phyloP scores from a whole-genome alignment of 805 yeast genomes.

The Nakazawaea peltata region DNA sequence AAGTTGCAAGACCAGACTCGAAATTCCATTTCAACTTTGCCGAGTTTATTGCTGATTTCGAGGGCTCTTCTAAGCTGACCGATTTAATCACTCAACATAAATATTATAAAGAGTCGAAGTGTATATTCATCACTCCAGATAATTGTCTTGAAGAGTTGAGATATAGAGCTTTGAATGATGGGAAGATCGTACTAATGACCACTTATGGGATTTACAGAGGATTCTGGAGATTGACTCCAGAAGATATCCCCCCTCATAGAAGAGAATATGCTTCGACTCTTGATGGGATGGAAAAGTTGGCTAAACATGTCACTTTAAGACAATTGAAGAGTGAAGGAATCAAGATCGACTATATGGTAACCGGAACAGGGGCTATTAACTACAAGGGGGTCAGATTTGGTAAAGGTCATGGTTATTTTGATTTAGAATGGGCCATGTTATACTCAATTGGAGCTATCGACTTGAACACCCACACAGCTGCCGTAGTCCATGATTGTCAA shows the following conservation, averaged over 20 bases:
- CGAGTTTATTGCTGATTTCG: constrained; percentile 24
- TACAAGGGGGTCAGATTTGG: constrained; percentile 22
- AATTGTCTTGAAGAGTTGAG: constrained; percentile 22
- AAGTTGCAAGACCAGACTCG: constrained; percentile 24
- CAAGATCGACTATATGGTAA: constrained; percentile 19
- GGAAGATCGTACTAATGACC: constrained; percentile 20
- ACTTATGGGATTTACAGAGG: constrained; percentile 23
- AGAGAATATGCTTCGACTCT: constrained; percentile 20
- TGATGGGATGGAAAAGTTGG: constrained; percentile 23
- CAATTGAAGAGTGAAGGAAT: constrained; percentile 13
- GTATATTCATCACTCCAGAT: constrained; percentile 22
- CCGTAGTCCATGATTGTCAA: constrained; percentile 24
- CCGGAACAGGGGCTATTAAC: constrained; percentile 25
- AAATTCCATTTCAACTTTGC: constrained; percentile 21
- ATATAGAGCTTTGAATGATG: constrained; percentile 16
- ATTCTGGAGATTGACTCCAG: constrained; percentile 19
- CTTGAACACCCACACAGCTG: constrained; percentile 17
- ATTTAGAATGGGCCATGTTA: constrained; percentile 24
- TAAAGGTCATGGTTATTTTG: constrained; percentile 24
- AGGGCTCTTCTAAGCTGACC: constrained; percentile 19
- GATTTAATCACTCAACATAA: constrained; percentile 12
- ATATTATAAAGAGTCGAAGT: constrained; percentile 11
- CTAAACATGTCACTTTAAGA: constrained; percentile 13
- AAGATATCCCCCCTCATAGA: constrained; percentile 13
- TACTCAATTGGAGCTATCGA: constrained; percentile 18